A percentile compares a stretch with the other conserved stretches of the same genome.
phyloP scores from a whole-genome alignment of 1,284 basidiomycete genomes.

The Polyporus tsugae region DNA sequence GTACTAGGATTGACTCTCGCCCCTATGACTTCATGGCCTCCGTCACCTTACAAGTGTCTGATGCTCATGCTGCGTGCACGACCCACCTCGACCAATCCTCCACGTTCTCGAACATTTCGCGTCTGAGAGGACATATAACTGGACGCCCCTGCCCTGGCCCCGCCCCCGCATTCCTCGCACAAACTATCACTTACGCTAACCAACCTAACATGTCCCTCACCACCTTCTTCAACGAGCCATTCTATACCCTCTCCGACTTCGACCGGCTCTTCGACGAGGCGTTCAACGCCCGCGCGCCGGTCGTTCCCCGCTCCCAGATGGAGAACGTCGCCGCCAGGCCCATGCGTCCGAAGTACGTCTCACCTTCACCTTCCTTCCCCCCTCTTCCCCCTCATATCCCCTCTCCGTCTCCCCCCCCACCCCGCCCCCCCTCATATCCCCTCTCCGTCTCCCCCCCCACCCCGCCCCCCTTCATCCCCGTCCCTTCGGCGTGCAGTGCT shows the following conservation, averaged over 20 bases:
- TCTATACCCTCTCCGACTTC: slow-evolving; percentile 45
- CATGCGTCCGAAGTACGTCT: slow-evolving; percentile 39
- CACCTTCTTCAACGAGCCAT: slow-evolving; percentile 47
- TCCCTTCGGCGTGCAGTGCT: not conserved
- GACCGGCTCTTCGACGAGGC: slow-evolving; percentile 56
- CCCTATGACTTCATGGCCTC: not conserved
- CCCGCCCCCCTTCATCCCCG: not conserved
- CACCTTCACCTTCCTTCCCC: not conserved
- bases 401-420: not conserved
- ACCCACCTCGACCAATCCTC: not conserved
- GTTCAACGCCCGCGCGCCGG: slow-evolving; percentile 38
- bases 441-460: not conserved
- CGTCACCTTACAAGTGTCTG: not conserved
- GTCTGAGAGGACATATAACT: slow-evolving; percentile 1
- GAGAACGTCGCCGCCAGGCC: slow-evolving; percentile 15
- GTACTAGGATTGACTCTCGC: not conserved
- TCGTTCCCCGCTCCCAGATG: slow-evolving; percentile 14
- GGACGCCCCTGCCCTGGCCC: not conserved
- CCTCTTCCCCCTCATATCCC: not conserved
- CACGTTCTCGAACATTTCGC: slow-evolving; percentile 5
- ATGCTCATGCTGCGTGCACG: not conserved
- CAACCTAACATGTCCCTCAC: slow-evolving; percentile 31
- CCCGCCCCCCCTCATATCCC: not conserved
- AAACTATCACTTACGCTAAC: not conserved
- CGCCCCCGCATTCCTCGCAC: not conserved